phyloP scores from a whole-genome alignment of 2,329 filamentous ascomycete genomes.

The Cladorrhinum sp. region DNA sequence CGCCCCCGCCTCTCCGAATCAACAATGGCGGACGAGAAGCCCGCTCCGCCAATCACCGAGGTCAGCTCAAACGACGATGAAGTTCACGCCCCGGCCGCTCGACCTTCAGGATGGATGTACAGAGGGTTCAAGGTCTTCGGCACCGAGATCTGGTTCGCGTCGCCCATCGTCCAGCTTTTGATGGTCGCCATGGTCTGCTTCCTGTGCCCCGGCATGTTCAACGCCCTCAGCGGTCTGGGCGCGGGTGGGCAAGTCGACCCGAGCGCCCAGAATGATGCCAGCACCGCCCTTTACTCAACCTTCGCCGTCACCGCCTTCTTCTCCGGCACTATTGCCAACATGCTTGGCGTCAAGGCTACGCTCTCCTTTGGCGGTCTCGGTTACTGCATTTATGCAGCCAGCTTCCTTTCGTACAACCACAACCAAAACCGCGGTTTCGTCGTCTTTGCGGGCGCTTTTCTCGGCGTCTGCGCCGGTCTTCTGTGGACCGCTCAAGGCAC shows the following conservation, averaged over 20 bases:
- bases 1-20: neutral
- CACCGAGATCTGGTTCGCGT: constrained; percentile 65
- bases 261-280: constrained; percentile 59
- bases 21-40: constrained; percentile 24
- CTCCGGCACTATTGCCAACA: constrained; percentile 75
- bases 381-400: constrained; percentile 71
- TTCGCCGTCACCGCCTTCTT: constrained; percentile 67
- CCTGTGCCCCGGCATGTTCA: constrained; percentile 66
- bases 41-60: constrained; percentile 5
- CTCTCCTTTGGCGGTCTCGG: constrained; percentile 71
- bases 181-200: constrained; percentile 70
- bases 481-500: constrained; percentile 81
- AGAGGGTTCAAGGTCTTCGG: constrained; percentile 54
- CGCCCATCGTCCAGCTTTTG: constrained; percentile 67
- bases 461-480: constrained; percentile 75
- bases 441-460: constrained; percentile 71
- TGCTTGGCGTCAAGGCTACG: constrained; percentile 65
- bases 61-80: neutral
- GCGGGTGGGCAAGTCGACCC: constrained; percentile 56
- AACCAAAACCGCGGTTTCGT: constrained; percentile 66
- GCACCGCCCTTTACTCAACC: constrained; percentile 68
- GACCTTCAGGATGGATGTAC: constrained; percentile 65
- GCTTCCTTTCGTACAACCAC: constrained; percentile 69
- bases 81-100: constrained; percentile 23
- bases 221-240: constrained; percentile 59